Conservation (phyloP, 352 stramenopile genomes). For the Phytophthora vignae region DNA sequence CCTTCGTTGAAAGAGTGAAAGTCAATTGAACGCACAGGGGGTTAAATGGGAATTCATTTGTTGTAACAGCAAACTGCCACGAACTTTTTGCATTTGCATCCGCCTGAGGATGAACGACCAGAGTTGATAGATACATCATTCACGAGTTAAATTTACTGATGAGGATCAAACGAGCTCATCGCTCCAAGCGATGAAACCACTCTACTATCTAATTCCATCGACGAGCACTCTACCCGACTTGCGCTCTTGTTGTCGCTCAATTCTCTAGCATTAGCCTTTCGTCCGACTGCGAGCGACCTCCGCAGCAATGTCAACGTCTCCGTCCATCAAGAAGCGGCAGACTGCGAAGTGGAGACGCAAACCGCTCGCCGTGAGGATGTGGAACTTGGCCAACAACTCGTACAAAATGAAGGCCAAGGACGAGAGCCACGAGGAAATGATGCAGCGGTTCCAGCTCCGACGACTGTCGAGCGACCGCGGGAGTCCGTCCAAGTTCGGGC, state of each 20-base stretch:
- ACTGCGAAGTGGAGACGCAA: neutral
- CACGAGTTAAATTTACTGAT: neutral
- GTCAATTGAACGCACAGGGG: too few species aligned
- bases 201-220: neutral
- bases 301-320: neutral
- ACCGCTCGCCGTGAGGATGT: neutral
- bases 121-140: neutral
- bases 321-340: neutral
- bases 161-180: neutral
- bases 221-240: neutral
- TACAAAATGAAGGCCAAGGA: slow-evolving; percentile 11
- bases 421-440: slow-evolving; percentile 15
- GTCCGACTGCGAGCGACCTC: neutral
- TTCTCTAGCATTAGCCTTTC: neutral
- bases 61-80: neutral
- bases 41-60: too few species aligned
- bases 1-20: too few species aligned
- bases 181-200: neutral
- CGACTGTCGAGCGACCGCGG: slow-evolving; percentile 17
- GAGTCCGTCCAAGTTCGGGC: slow-evolving; percentile 3
- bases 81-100: neutral
- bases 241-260: neutral
- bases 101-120: neutral
- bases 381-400: neutral
- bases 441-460: slow-evolving; percentile 43